These are phyloP conservation scores for Schizothecium vesticola DNA, from an alignment of 495 filamentous ascomycete species.

Conservation along the genomic window DNA sequence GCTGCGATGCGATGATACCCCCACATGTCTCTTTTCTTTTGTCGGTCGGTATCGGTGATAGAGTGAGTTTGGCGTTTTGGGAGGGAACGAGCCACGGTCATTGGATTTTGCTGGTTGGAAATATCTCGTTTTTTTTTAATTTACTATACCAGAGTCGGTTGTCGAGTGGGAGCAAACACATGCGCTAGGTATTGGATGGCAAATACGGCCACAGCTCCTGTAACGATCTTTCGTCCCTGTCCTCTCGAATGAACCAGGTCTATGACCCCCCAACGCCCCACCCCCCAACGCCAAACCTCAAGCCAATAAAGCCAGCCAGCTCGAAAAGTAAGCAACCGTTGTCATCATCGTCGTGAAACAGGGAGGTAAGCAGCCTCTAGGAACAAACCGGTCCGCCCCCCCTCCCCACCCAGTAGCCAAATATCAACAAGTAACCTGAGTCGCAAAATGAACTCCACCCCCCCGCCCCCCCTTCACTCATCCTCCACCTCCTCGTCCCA, in stretches of 20 bases:
- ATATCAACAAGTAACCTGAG: too few relatives aligned
- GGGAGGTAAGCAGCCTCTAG: neutral
- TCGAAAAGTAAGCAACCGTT: neutral
- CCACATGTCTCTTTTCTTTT: neutral
- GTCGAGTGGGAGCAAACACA: neutral
- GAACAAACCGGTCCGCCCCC: neutral
- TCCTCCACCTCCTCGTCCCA: constrained; percentile 68
- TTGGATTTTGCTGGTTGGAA: neutral
- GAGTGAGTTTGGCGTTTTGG: neutral
- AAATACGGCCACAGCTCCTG: too few relatives aligned
- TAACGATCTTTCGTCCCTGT: neutral
- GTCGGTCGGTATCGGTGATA: neutral
- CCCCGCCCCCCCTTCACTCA: constrained; percentile 18
- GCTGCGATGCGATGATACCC: neutral
- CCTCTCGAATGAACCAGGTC: neutral
- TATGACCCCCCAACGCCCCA: too few relatives aligned
- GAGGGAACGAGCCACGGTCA: neutral
- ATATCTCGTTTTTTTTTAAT: neutral
- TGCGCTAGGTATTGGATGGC: too few relatives aligned
- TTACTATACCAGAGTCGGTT: too few relatives aligned
- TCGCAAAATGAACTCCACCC: neutral
- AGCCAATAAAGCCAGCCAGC: neutral
- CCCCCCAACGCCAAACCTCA: neutral
- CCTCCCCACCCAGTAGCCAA: too few relatives aligned
- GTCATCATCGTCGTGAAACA: neutral